phyloP scores from a whole-genome alignment of 2,329 filamentous ascomycete genomes.

The Talaromyces sp. region DNA sequence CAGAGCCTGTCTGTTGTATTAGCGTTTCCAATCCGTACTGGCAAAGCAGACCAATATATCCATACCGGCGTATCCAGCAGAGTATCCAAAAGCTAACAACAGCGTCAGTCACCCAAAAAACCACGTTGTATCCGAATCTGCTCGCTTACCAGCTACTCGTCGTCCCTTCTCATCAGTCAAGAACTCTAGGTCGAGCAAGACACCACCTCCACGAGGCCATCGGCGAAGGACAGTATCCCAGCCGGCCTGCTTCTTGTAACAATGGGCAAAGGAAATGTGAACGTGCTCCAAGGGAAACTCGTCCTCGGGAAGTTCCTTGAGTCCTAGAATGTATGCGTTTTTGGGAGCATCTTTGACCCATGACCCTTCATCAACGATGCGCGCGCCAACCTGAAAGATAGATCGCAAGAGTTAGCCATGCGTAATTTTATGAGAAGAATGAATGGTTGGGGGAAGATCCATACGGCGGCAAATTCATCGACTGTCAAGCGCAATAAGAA shows the following conservation, averaged over 20 bases:
- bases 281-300: conserved; percentile 66
- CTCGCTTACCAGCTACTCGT: conserved; percentile 37
- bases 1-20: conserved; percentile 46
- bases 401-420: conserved; percentile 35
- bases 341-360: conserved; percentile 61
- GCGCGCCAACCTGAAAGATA: conserved; percentile 51
- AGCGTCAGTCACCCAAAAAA: background rate
- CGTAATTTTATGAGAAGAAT: background rate
- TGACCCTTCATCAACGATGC: conserved; percentile 59
- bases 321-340: conserved; percentile 66
- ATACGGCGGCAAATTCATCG: conserved; percentile 12
- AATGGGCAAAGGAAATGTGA: conserved; percentile 67
- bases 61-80: conserved; percentile 65
- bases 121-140: background rate
- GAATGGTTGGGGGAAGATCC: background rate
- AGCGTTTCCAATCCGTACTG: background rate
- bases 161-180: conserved; percentile 67
- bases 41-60: background rate
- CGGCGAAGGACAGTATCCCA: conserved; percentile 77
- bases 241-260: conserved; percentile 70
- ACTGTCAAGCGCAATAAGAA: background rate
- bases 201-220: conserved; percentile 71
- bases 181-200: conserved; percentile 82
- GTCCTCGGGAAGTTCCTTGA: conserved; percentile 74
- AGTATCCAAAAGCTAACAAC: conserved; percentile 48